A percentile compares a stretch with the other conserved stretches of the same genome.
Evolutionary conservation across 2,329 filamentous ascomycete species (phyloP).

Genomic region (Colletotrichum simmondsii): DNA sequence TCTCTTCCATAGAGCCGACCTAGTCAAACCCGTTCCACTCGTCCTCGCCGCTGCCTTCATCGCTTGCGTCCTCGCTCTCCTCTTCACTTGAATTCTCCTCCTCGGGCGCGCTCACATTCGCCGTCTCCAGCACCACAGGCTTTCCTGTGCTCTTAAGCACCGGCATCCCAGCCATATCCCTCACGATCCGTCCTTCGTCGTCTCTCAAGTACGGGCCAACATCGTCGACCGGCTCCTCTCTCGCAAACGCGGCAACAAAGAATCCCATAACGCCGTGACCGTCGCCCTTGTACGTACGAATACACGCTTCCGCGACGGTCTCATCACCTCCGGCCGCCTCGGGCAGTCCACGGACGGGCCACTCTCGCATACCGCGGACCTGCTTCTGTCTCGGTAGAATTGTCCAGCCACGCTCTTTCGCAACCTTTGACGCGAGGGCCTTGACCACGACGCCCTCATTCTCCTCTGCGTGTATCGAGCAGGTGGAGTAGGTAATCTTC

Average conservation of each 20-base stretch:
- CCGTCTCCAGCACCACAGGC: slow-evolving; percentile 39
- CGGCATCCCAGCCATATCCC: slow-evolving; percentile 52
- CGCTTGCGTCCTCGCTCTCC: slow-evolving; percentile 22
- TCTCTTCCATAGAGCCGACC: neutral
- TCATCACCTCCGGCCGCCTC: slow-evolving; percentile 61
- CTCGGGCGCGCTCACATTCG: slow-evolving; percentile 27
- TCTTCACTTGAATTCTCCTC: slow-evolving; percentile 5
- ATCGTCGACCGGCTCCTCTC: slow-evolving; percentile 55
- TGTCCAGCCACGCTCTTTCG: slow-evolving; percentile 77
- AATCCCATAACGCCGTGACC: slow-evolving; percentile 92
- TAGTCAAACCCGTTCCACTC: slow-evolving; percentile 39
- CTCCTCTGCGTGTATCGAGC: slow-evolving; percentile 86
- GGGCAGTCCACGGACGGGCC: slow-evolving; percentile 73
- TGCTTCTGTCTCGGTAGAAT: slow-evolving; percentile 80
- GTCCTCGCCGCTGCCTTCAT: slow-evolving; percentile 48
- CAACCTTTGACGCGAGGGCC: slow-evolving; percentile 75
- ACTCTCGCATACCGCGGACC: slow-evolving; percentile 78
- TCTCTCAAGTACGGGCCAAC: slow-evolving; percentile 66
- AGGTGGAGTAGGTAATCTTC: slow-evolving; percentile 92
- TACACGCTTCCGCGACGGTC: slow-evolving; percentile 76
- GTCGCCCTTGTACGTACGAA: slow-evolving; percentile 84
- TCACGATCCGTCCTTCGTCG: slow-evolving; percentile 62
- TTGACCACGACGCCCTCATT: slow-evolving; percentile 87
- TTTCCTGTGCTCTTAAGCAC: slow-evolving; percentile 48
- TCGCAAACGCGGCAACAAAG: slow-evolving; percentile 89